Evolutionary conservation across 169 alveolate genomes (phyloP).

Genomic region (Perkinsus olseni): DNA sequence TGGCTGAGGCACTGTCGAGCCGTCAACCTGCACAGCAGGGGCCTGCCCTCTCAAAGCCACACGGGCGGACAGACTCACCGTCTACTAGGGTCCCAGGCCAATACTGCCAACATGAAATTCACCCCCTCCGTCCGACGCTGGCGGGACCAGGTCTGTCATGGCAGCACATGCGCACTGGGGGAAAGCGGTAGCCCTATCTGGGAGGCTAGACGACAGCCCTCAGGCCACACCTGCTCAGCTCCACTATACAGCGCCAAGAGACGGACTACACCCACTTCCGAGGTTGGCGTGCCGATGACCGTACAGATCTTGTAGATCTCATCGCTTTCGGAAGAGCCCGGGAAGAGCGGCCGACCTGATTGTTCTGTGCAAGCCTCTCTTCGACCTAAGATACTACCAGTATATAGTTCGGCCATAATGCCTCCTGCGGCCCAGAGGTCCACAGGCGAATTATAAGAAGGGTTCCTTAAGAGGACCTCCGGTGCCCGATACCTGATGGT

Average conservation of each 20-base stretch:
- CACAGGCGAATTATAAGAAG: conserved; percentile 67
- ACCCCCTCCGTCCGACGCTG: conserved; percentile 70
- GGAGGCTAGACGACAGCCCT: conserved; percentile 59
- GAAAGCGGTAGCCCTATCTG: conserved; percentile 53
- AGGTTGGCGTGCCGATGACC: conserved; percentile 72
- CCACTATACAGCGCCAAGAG: background rate
- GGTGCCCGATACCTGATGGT: conserved; percentile 57
- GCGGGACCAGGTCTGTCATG: conserved; percentile 46
- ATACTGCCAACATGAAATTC: conserved; percentile 53
- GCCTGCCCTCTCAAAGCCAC: background rate
- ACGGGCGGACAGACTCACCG: background rate
- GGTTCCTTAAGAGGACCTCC: conserved; percentile 61
- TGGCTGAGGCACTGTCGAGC: conserved; percentile 60
- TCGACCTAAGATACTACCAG: background rate
- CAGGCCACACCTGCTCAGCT: conserved; percentile 54
- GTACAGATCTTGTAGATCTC: conserved; percentile 60
- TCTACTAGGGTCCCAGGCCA: conserved; percentile 65
- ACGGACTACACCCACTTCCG: conserved; percentile 52
- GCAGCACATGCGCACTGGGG: conserved; percentile 51
- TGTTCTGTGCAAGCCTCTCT: too few species aligned
- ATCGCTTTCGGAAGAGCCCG: conserved; percentile 64
- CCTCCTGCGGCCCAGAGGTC: conserved; percentile 71
- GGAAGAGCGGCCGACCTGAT: conserved; percentile 57
- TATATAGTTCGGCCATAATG: conserved; percentile 71
- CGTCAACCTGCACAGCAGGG: conserved; percentile 39